A percentile compares a stretch with the other conserved stretches of the same genome.
These are phyloP conservation scores for Phytophthora uliginosa DNA, from an alignment of 352 stramenopile genomes.

Conservation along the genomic window DNA sequence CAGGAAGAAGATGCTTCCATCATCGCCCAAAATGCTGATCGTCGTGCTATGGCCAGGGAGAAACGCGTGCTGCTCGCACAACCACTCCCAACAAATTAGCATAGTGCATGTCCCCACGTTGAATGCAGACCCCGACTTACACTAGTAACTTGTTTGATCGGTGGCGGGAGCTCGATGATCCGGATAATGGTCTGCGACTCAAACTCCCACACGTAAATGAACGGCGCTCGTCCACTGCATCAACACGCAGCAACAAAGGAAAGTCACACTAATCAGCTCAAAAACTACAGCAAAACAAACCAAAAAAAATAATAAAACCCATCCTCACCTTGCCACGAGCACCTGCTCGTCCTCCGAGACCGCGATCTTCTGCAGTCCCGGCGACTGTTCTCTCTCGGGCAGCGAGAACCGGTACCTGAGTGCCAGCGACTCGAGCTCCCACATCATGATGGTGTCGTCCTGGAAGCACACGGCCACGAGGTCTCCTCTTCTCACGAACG, in stretches of 20 bases:
- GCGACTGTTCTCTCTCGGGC: constrained; percentile 68
- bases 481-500: constrained; percentile 67
- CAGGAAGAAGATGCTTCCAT: constrained; percentile 80
- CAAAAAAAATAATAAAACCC: neutral
- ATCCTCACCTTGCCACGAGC: constrained; percentile 75
- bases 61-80: constrained; percentile 65
- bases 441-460: constrained; percentile 91
- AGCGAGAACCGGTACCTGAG: constrained; percentile 81
- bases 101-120: neutral
- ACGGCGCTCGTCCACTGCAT: constrained; percentile 71
- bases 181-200: constrained; percentile 87
- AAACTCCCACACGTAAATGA: constrained; percentile 88
- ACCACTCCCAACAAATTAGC: neutral
- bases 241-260: constrained; percentile 3
- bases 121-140: constrained; percentile 32
- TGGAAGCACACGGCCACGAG: constrained; percentile 87
- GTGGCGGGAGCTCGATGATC: constrained; percentile 85
- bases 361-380: constrained; percentile 68
- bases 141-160: constrained; percentile 71
- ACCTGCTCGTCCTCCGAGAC: constrained; percentile 84
- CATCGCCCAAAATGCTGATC: constrained; percentile 75
- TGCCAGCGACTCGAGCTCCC: constrained; percentile 79
- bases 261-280: neutral
- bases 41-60: constrained; percentile 64
- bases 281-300: neutral